These are phyloP conservation scores for Rhododendron molle DNA, from an alignment of 148 eudicot species.

Conservation along the genomic window DNA sequence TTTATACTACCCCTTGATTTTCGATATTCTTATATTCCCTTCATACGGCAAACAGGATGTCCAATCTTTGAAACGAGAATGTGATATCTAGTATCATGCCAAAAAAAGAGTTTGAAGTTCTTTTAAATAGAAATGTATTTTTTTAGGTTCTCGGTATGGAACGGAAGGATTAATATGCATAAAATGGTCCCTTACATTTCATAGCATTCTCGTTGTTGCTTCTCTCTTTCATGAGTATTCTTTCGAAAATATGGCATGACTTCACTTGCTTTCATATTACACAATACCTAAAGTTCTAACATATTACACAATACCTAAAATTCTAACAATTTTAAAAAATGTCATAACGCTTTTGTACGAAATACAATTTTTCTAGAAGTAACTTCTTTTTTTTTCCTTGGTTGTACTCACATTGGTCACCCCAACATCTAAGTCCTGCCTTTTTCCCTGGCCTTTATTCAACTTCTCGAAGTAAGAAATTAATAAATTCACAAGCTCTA, in stretches of 20 bases:
- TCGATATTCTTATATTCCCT: neutral
- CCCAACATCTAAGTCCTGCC: neutral
- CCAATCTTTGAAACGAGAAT: neutral
- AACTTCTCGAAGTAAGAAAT: neutral
- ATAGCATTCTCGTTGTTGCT: neutral
- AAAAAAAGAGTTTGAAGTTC: too few relatives aligned
- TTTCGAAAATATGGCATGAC: neutral
- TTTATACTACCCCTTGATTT: neutral
- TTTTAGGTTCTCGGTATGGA: neutral
- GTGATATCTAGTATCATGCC: neutral
- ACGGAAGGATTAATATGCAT: neutral
- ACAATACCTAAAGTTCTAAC: neutral
- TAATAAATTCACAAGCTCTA: neutral
- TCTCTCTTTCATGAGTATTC: neutral
- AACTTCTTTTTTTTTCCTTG: neutral
- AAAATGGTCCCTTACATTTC: neutral
- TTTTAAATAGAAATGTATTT: neutral
- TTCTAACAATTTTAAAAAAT: neutral
- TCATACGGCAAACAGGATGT: neutral
- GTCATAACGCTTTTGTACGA: too few relatives aligned
- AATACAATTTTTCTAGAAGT: neutral
- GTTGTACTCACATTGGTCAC: neutral
- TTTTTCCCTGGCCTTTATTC: neutral
- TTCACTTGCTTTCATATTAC: neutral
- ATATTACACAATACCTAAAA: neutral